Base-by-base conservation (phyloP, 495 filamentous ascomycete genomes). In the Cercophora sp. region DNA sequence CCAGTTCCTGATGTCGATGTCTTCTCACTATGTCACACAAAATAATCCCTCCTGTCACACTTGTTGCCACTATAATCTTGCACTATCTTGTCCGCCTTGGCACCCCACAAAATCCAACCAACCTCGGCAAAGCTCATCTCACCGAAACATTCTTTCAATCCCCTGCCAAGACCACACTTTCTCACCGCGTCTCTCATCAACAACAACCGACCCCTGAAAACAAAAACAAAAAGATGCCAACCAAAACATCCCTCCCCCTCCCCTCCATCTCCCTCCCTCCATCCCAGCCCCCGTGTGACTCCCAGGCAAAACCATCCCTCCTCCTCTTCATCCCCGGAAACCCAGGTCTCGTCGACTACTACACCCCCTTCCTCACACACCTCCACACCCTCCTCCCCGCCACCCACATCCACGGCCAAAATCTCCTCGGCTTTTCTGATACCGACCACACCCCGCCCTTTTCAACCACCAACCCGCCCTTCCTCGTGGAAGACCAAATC, bases 281-380 rank as follows among this genome's bases (percentile, higher is more conserved):
- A n/a, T 63, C 60, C 0, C 13, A 18, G 0, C n/a, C 44, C 15
- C 8, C 26, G 11, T 16, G 45, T 6, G 52, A 58, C 13, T 0
- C 11, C 8, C 27, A 1, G 6, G 58, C 47, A 23, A 57, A 48
- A 23, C 51, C 71, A 15, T 60, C 60, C 32, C 66, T 82, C 43
- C 57, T 80, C 24, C 78, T 66, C 71, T 88, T 94, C 66, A 81
- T 96, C 34, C 76, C 89, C 23, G 92, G 92, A 13, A 96, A 96
- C 55, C 92, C 92, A 8, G 92, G 92, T 0, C 70, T 96, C 27
- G 83, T 96, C 39, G 71, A 70, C 25, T 96, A 91, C 74, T 97
- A 96, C 68, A 65, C 75, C 29, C 73, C 79, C 1, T 96, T 94
- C 67, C 74, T 82, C 68, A 39, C 67, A 18, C 56, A 71, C 37